Evolutionary conservation across 306 rosid genomes (phyloP).

Genomic region (Citrullus colocynthis): DNA sequence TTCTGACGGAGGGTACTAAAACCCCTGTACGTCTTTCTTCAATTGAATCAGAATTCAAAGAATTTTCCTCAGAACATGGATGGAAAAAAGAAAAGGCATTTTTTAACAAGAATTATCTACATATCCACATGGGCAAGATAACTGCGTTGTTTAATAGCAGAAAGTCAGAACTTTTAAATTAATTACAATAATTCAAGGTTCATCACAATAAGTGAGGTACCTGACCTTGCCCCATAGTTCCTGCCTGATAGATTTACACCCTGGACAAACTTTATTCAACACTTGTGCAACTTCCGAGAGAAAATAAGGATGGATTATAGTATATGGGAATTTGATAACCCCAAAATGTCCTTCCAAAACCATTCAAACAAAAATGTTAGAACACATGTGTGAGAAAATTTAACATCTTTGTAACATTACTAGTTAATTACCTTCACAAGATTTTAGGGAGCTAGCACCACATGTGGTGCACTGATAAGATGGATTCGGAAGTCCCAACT

Average conservation of each 20-base stretch:
- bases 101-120: background rate
- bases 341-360: slow-evolving; percentile 82
- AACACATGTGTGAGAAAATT: slow-evolving; percentile 3
- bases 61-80: too few species aligned
- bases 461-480: slow-evolving; percentile 61
- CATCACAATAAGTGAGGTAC: slow-evolving; percentile 22
- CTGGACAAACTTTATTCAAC: slow-evolving; percentile 75
- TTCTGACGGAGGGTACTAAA: background rate
- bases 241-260: slow-evolving; percentile 53
- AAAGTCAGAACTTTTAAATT: background rate
- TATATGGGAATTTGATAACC: slow-evolving; percentile 48
- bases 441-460: slow-evolving; percentile 36
- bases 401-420: slow-evolving; percentile 8
- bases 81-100: too few species aligned
- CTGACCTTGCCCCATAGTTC: slow-evolving; percentile 59
- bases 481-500: slow-evolving; percentile 77
- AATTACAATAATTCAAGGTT: slow-evolving; percentile 4
- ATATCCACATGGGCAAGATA: background rate
- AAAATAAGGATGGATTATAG: slow-evolving; percentile 66
- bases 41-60: too few species aligned
- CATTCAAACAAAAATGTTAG: slow-evolving; percentile 14
- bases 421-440: slow-evolving; percentile 57
- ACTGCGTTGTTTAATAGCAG: background rate
- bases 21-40: background rate
- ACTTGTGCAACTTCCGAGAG: slow-evolving; percentile 64